Base-by-base conservation (phyloP, 148 eudicot species). In the Agrostemma githago region DNA sequence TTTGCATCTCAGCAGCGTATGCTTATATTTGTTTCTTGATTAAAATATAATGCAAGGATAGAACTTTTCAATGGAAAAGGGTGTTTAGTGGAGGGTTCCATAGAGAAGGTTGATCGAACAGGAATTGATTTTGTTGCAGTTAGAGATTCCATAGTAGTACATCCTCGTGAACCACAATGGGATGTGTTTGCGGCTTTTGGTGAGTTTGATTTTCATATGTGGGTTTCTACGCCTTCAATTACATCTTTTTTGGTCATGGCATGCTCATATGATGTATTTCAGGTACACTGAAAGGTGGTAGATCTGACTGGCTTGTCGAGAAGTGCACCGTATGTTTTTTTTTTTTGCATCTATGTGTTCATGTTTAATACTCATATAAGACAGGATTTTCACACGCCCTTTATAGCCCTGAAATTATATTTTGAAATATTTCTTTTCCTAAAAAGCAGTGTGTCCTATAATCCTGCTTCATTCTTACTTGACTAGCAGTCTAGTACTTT, bases 21-120 rank as follows among this genome's bases (percentile, higher is more conserved):
- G 43, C 61, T 51, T 70, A 70, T 58, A 37, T 17, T 79, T 17
- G 70, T 68, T 77, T 72, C 68, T 68, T 79, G 64, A 61, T 65
- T 66, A 57, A 14, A 70, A 70, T 72, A 44, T 81, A 74, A 69
- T 87, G 89, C 85, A 86, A 95, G 99, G 96, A 87, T 95, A 84
- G 93, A 90, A 86, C 96, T 95, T 71, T 92, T 92, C 76, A 83
- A 95, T 90, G 97, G 99, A 57, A 92, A 87, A 84, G 99, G 99
- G 63, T 83, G 92, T 72, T 59, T 95, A 54, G 81, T 95, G 53
- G 91, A 87, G 80, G 97, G 97, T 53, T 83, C 79, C 76, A 95
- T 95, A 80, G 84, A 90, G 78, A 86, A 72, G 65, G 81, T 92
- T 84, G 96, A 90, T 81, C 96, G 93, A 66, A 77, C 79, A 21